A percentile compares a stretch with the other conserved stretches of the same genome.
phyloP scores from a whole-genome alignment of 768 basidiomycete genomes.

The Auricularia sp. region DNA sequence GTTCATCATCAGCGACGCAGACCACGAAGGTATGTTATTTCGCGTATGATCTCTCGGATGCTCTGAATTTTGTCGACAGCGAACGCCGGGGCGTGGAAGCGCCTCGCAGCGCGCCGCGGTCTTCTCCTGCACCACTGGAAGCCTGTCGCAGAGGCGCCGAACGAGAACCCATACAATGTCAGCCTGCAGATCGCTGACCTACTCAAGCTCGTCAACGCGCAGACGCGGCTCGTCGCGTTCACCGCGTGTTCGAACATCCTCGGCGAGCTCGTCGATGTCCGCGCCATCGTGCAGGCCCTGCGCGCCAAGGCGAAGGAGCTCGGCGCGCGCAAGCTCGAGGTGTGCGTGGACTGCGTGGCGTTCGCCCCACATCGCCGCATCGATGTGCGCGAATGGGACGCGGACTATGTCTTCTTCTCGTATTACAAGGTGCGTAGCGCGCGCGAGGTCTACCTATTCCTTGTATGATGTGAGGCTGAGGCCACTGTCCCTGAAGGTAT shows the following conservation, averaged over 20 bases:
- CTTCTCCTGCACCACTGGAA: conserved; percentile 52
- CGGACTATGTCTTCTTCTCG: conserved; percentile 63
- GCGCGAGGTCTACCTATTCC: background rate
- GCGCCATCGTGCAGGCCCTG: conserved; percentile 42
- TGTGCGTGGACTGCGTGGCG: conserved; percentile 64
- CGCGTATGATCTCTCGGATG: too few species aligned
- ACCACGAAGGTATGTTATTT: conserved; percentile 43
- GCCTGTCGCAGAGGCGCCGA: conserved; percentile 20
- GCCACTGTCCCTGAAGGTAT: conserved; percentile 36
- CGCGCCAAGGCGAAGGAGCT: conserved; percentile 39
- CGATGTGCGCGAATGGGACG: conserved; percentile 67
- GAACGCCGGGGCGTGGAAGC: conserved; percentile 69
- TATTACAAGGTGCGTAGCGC: conserved; percentile 54
- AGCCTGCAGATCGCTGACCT: conserved; percentile 43
- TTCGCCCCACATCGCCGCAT: conserved; percentile 65
- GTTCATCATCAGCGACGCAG: conserved; percentile 57
- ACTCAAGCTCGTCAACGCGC: conserved; percentile 48
- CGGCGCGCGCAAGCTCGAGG: conserved; percentile 51
- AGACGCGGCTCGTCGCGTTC: conserved; percentile 65
- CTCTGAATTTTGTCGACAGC: conserved; percentile 28
- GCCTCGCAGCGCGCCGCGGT: conserved; percentile 48
- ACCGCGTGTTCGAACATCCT: conserved; percentile 69
- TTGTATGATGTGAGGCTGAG: background rate
- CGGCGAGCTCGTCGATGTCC: conserved; percentile 53
- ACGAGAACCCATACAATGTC: conserved; percentile 57